Conservation (phyloP, 1,284 basidiomycete species). For the Austroboletus novae-zelandiae region DNA sequence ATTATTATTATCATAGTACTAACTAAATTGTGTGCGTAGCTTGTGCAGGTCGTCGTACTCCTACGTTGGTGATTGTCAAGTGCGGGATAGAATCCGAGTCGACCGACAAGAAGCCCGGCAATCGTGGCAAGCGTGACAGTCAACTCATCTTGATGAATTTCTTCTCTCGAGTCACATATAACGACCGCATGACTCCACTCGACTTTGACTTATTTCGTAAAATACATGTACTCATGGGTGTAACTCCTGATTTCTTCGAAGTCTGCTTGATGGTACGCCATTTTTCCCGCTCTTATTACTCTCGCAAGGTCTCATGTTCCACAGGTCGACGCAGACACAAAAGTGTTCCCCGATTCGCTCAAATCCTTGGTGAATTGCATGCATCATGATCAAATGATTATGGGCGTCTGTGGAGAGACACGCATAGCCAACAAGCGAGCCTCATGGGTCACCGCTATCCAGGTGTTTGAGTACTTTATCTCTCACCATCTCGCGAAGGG, state of each 20-base stretch:
- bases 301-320: slow-evolving; percentile 13
- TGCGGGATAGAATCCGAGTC: slow-evolving; percentile 90
- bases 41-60: slow-evolving; percentile 84
- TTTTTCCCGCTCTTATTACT: neutral
- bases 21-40: slow-evolving; percentile 38
- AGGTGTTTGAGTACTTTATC: slow-evolving; percentile 99
- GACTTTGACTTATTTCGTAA: slow-evolving; percentile 99
- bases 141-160: slow-evolving; percentile 99
- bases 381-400: slow-evolving; percentile 98
- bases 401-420: slow-evolving; percentile 99
- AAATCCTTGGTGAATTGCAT: slow-evolving; percentile 92
- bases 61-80: slow-evolving; percentile 96
- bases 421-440: slow-evolving; percentile 97
- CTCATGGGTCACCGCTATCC: slow-evolving; percentile 98
- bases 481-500: slow-evolving; percentile 98
- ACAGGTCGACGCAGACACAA: slow-evolving; percentile 97
- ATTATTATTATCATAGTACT: neutral
- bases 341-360: slow-evolving; percentile 85
- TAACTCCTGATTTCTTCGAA: slow-evolving; percentile 99
- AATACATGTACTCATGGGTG: slow-evolving; percentile 94
- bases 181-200: slow-evolving; percentile 96
- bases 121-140: slow-evolving; percentile 97
- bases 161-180: slow-evolving; percentile 98
- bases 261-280: slow-evolving; percentile 89
- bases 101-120: slow-evolving; percentile 91